These are phyloP conservation scores for Allium cepa DNA, from an alignment of 106 monocot species.

Conservation along the genomic window DNA sequence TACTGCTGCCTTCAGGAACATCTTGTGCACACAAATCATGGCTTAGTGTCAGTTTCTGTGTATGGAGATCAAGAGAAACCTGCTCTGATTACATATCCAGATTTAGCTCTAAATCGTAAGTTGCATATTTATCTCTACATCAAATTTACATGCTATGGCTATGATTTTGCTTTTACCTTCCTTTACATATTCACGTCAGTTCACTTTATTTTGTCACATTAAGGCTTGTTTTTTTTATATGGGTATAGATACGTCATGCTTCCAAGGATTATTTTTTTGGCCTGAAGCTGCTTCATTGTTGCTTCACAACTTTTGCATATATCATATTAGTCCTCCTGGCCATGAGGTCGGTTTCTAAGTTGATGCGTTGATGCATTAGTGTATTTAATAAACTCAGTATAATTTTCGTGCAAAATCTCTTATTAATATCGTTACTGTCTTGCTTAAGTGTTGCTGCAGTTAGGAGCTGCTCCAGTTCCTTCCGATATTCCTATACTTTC, in stretches of 20 bases:
- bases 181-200: too few species aligned
- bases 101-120: conserved; percentile 80
- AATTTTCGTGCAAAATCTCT: not conserved
- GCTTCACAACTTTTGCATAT: conserved; percentile 85
- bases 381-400: not conserved
- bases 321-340: conserved; percentile 81
- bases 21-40: conserved; percentile 53
- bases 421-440: conserved; percentile 9
- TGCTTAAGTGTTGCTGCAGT: conserved; percentile 79
- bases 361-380: conserved; percentile 3
- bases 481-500: conserved; percentile 47
- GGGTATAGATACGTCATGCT: conserved; percentile 63
- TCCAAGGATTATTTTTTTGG: conserved; percentile 84
- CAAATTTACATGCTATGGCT: not conserved
- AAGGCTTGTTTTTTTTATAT: too few species aligned
- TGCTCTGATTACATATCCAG: conserved; percentile 81
- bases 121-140: conserved; percentile 1
- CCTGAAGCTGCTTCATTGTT: conserved; percentile 64
- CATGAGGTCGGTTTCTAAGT: conserved; percentile 63
- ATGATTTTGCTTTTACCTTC: not conserved
- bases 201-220: too few species aligned
- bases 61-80: conserved; percentile 85
- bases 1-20: conserved; percentile 48
- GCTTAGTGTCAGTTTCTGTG: conserved; percentile 62
- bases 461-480: conserved; percentile 92